These are phyloP conservation scores for Amniculicola lignicola DNA, from an alignment of 495 filamentous ascomycete species.

Conservation along the genomic window DNA sequence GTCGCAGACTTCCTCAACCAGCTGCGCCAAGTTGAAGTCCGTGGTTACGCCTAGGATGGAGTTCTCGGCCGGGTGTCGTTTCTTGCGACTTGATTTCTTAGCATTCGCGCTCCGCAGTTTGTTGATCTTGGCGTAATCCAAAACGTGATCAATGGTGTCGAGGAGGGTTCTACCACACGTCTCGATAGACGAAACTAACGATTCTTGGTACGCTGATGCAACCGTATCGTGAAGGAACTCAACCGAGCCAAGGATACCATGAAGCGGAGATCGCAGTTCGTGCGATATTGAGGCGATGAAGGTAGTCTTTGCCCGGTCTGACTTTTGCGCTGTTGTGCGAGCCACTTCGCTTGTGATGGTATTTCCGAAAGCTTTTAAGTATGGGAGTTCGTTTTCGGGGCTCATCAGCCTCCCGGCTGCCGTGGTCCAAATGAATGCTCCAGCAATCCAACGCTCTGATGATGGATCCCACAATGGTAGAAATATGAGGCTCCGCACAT, in stretches of 20 bases:
- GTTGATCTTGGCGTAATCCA: constrained; percentile 23
- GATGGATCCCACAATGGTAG: constrained; percentile 36
- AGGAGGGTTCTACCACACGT: constrained; percentile 10
- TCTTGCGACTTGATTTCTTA: not conserved
- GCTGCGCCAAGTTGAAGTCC: not conserved
- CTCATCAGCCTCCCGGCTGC: constrained; percentile 21
- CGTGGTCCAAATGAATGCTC: constrained; percentile 36
- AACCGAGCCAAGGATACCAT: constrained; percentile 19
- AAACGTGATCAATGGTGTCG: constrained; percentile 14
- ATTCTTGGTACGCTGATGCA: not conserved
- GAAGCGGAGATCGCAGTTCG: constrained; percentile 21
- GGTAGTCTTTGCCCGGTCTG: constrained; percentile 4
- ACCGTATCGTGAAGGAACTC: constrained; percentile 16
- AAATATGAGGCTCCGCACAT: too few species aligned
- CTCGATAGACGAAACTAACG: constrained; percentile 5
- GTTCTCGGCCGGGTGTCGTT: not conserved
- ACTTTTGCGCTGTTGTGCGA: constrained; percentile 15
- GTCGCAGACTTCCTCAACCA: not conserved
- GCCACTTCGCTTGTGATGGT: constrained; percentile 38
- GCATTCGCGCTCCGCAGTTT: constrained; percentile 3
- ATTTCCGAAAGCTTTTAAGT: constrained; percentile 36
- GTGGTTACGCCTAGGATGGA: not conserved
- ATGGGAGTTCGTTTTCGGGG: constrained; percentile 34
- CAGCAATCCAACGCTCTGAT: not conserved
- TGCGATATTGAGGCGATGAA: constrained; percentile 22